A percentile compares a stretch with the other conserved stretches of the same genome.
Evolutionary conservation across 208 protist species (phyloP).

Genomic region (Angomonas ambiguus): DNA sequence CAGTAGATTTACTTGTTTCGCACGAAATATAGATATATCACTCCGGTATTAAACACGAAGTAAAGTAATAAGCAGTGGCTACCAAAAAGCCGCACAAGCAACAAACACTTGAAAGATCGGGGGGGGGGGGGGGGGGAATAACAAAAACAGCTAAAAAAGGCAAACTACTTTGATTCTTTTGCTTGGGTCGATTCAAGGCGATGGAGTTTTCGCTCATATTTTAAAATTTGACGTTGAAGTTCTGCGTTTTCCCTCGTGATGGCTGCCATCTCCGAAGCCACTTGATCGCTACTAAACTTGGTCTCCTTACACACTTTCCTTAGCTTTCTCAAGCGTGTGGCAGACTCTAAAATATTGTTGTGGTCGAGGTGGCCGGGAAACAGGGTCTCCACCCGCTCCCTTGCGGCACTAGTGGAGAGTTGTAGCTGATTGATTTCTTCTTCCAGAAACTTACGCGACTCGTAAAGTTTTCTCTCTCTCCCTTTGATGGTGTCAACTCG

Average conservation of each 20-base stretch:
- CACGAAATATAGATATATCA: conserved; percentile 3
- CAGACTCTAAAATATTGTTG: conserved; percentile 7
- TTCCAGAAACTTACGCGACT: conserved; percentile 43
- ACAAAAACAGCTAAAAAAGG: conserved; percentile 5
- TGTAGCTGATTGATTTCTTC: conserved; percentile 54
- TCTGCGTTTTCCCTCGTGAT: conserved; percentile 33
- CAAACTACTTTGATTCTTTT: background rate
- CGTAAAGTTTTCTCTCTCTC: conserved; percentile 34
- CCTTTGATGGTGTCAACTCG: conserved; percentile 29
- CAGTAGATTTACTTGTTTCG: background rate
- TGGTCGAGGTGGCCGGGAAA: conserved; percentile 2
- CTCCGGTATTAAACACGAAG: too few species aligned
- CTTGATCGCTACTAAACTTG: conserved; percentile 23
- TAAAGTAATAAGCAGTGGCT: background rate
- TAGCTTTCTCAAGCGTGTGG: conserved; percentile 41
- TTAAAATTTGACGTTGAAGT: conserved; percentile 43
- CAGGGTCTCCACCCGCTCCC: conserved; percentile 39
- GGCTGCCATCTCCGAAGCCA: conserved; percentile 45
- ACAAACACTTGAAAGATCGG: conserved; percentile 14
- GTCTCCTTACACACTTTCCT: conserved; percentile 40
- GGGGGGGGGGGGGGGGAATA: too few species aligned
- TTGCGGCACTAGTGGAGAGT: conserved; percentile 23
- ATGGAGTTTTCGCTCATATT: conserved; percentile 50
- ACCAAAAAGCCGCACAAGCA: background rate
- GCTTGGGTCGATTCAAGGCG: background rate